Percentiles rank a stretch among this genome's conserved stretches.
phyloP scores from a whole-genome alignment of 2,329 filamentous ascomycete genomes.

The Intubia oerlemansii region DNA sequence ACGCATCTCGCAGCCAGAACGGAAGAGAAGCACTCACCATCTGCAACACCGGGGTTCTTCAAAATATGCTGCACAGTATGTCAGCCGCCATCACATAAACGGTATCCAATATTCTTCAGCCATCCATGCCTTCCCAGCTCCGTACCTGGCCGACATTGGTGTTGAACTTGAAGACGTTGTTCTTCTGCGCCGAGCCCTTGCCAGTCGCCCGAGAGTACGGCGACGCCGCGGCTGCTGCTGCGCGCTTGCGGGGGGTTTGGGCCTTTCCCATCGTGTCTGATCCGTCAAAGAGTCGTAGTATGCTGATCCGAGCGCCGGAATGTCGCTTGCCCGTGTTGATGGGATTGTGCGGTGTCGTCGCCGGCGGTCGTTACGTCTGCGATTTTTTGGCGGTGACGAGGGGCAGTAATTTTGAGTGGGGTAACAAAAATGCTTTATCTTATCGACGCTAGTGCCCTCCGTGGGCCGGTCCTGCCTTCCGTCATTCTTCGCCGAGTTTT shows the following conservation, averaged over 20 bases:
- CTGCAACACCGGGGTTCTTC: slow-evolving; percentile 26
- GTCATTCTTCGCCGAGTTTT: no score
- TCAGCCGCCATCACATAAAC: not conserved
- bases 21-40: no score
- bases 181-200: slow-evolving; percentile 20
- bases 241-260: slow-evolving; percentile 16
- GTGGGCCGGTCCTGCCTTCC: no score
- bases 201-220: slow-evolving; percentile 14
- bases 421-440: no score
- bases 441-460: no score
- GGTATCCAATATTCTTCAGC: not conserved
- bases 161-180: slow-evolving; percentile 97
- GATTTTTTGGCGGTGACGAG: slow-evolving; percentile 8
- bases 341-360: not conserved
- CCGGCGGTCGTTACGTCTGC: not conserved
- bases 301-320: no score
- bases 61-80: slow-evolving; percentile 42
- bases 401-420: no score
- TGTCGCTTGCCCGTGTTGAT: no score
- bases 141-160: slow-evolving; percentile 48
- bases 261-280: slow-evolving; percentile 18
- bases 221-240: slow-evolving; percentile 10
- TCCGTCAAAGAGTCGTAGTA: not conserved
- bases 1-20: no score
- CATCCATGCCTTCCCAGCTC: no score